Base-by-base conservation (phyloP, 2,329 filamentous ascomycete species). In the Davidsoniella virescens region DNA sequence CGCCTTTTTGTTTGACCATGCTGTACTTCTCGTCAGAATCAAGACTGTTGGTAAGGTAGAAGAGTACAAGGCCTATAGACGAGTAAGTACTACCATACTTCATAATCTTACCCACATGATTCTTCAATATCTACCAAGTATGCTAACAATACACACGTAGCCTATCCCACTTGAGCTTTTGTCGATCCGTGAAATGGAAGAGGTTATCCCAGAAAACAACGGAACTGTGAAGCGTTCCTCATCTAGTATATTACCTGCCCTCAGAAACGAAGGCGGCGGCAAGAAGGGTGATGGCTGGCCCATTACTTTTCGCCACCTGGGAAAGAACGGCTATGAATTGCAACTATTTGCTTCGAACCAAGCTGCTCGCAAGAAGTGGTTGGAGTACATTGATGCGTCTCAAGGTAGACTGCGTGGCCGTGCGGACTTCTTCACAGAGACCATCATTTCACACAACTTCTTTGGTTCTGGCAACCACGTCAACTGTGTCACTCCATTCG, bases 101-200 rank as follows among this genome's bases (percentile, higher is more conserved):
- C 25, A 6, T 23, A 23, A 33, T 33, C 5, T 33, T 3, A 9
- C 29, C 12, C 8, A 6, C 3, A 33, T 33, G 29, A 33, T 33
- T 12, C 12, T 9, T 33, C 29, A 36, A 17, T 2, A 18, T 26
- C n/a, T 26, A 45, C 4, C 23, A 14, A 29, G 8, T 16, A 38
- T 45, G 44, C 52, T 56, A 49, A 56, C 52, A 38, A 8, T 39
- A 33, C 18, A 33, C 12, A 18, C 20, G 36, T 52, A 88, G 69
- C 92, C 92, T 1, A 98, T 98, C 57, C 92, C 92, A 12, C 69
- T 98, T 29, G 92, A 98, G 63, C 72, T 98, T 5, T 73, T 98
- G 14, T 81, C 92, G 20, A 96, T 98, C 57, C 82, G 84, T 49
- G 90, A 96, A 62, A 96, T 98, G 90, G 90, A 96, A 49, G 87